These are phyloP conservation scores for Copromyces sp. DNA, from an alignment of 495 filamentous ascomycete species.

Conservation along the genomic window DNA sequence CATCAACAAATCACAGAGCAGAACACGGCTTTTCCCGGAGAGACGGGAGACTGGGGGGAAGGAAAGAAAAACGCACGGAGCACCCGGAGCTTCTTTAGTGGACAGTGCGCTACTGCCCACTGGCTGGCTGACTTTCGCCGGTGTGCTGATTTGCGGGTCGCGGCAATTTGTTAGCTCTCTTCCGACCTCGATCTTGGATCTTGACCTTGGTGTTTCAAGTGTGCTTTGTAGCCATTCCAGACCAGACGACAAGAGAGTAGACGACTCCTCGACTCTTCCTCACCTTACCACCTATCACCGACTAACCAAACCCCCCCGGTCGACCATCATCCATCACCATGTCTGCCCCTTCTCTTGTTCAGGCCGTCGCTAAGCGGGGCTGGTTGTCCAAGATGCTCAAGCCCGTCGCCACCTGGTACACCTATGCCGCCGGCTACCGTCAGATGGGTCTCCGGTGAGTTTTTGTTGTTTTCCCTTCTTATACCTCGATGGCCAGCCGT, in stretches of 20 bases:
- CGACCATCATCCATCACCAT: conserved; percentile 36
- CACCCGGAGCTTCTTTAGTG: conserved; percentile 1
- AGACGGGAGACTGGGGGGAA: neutral
- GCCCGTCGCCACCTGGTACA: conserved; percentile 78
- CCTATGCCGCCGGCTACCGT: conserved; percentile 79
- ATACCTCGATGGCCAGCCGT: neutral
- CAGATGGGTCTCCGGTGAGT: conserved; percentile 81
- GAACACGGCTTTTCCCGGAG: neutral
- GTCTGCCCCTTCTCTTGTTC: conserved; percentile 62
- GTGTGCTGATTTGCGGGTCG: neutral
- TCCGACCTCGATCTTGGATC: neutral
- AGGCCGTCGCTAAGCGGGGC: conserved; percentile 66
- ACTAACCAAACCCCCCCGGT: conserved; percentile 9
- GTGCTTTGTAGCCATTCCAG: neutral
- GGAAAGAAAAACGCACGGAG: neutral
- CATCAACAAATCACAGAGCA: neutral
- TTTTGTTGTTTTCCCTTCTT: neutral
- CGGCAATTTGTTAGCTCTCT: neutral
- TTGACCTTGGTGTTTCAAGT: neutral
- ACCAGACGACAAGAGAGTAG: neutral
- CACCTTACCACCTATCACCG: conserved; percentile 4
- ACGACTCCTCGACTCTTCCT: neutral
- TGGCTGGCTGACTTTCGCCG: conserved; percentile 2
- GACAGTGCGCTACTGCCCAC: neutral
- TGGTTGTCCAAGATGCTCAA: conserved; percentile 69